Percentiles rank a stretch among this genome's conserved stretches.
Conservation (phyloP, 352 stramenopile genomes). For the Bremia lactucae region DNA sequence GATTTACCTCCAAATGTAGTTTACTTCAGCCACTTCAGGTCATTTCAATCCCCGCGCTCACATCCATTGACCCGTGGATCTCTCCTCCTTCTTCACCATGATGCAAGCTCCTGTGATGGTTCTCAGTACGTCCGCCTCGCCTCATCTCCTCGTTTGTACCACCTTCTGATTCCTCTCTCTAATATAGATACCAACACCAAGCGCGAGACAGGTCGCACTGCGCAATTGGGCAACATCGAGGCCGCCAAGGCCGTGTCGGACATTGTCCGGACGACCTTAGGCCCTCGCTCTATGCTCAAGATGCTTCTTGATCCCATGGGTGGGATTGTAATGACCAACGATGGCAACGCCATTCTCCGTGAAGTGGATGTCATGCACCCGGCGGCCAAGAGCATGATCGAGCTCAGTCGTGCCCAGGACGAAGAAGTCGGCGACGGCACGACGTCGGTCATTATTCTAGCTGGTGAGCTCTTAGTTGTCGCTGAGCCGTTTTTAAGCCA, state of each 20-base stretch:
- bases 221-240: constrained; percentile 97
- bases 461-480: constrained; percentile 94
- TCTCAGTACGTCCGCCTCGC: constrained; percentile 91
- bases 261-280: constrained; percentile 98
- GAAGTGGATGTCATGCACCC: constrained; percentile 97
- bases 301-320: constrained; percentile 99
- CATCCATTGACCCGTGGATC: too few species aligned
- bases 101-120: constrained; percentile 93
- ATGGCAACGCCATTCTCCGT: constrained; percentile 98
- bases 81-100: constrained; percentile 47
- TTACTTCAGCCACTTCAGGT: too few species aligned
- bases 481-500: constrained; percentile 94
- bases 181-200: constrained; percentile 93
- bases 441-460: constrained; percentile 99
- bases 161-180: neutral
- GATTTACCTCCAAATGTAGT: too few species aligned
- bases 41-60: too few species aligned
- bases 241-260: constrained; percentile 95
- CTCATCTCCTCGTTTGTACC: neutral
- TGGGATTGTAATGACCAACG: constrained; percentile 99
- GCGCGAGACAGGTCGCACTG: constrained; percentile 94
- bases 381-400: constrained; percentile 99
- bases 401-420: constrained; percentile 97
- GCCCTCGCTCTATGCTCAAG: constrained; percentile 97
- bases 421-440: constrained; percentile 99